phyloP scores from a whole-genome alignment of 805 yeast species.

The Candida sonorensis region DNA sequence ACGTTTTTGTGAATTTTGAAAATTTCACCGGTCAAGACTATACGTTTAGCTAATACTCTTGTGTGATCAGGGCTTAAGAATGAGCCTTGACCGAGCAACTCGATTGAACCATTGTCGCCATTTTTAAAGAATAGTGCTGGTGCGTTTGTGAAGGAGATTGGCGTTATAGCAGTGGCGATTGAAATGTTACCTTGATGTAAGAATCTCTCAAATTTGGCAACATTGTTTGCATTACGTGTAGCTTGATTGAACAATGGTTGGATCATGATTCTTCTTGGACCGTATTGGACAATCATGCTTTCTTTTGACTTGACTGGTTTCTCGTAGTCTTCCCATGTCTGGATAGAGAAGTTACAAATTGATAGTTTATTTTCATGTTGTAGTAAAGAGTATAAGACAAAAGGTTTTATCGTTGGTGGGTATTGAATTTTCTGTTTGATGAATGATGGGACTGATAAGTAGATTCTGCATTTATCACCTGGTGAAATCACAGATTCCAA shows the following conservation, averaged over 20 bases:
- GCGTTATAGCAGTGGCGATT: constrained; percentile 84
- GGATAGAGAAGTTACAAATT: constrained; percentile 72
- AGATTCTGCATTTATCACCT: constrained; percentile 61
- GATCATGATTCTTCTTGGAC: constrained; percentile 80
- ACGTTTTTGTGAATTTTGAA: constrained; percentile 90
- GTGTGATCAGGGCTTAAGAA: constrained; percentile 81
- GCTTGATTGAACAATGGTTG: constrained; percentile 80
- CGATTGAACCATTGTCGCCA: constrained; percentile 39
- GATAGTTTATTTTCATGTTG: constrained; percentile 84
- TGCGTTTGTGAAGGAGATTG: constrained; percentile 73
- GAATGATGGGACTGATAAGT: constrained; percentile 48
- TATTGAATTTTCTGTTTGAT: constrained; percentile 38
- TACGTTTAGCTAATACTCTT: constrained; percentile 81
- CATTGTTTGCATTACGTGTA: constrained; percentile 72
- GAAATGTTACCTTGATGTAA: constrained; percentile 69
- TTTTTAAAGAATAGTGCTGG: constrained; percentile 81
- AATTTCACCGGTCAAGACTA: constrained; percentile 88
- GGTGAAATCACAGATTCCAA: constrained; percentile 42
- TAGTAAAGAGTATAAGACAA: constrained; percentile 66
- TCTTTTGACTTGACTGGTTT: constrained; percentile 83
- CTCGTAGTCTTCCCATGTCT: constrained; percentile 86
- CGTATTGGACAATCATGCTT: constrained; percentile 79
- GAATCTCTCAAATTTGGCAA: constrained; percentile 79
- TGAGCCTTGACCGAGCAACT: constrained; percentile 84
- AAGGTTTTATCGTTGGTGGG: constrained; percentile 41